phyloP scores from a whole-genome alignment of 176 grass and related monocot genomes.

The Carex cristatella region DNA sequence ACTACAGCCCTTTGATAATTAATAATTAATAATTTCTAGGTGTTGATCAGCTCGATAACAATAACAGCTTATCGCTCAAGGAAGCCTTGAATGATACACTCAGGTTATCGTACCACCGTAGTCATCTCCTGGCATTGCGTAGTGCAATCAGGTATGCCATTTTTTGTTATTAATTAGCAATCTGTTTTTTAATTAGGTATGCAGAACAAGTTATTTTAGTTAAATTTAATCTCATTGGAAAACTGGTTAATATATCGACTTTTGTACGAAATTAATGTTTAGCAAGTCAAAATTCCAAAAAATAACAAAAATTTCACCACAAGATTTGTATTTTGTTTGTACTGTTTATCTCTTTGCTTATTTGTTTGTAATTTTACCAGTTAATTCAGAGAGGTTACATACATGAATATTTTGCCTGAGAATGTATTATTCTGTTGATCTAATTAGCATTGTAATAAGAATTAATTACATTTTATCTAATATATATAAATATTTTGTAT shows the following conservation, averaged over 20 bases:
- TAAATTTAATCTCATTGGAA: neutral
- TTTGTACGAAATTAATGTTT: neutral
- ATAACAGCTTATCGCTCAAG: slow-evolving; percentile 14
- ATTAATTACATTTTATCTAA: neutral
- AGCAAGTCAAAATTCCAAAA: neutral
- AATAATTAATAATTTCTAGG: slow-evolving; percentile 25
- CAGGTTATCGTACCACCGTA: slow-evolving; percentile 32
- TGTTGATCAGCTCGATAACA: slow-evolving; percentile 51
- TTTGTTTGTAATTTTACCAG: neutral
- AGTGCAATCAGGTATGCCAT: neutral
- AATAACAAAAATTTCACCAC: neutral
- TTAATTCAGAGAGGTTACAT: no score
- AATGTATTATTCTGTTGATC: neutral
- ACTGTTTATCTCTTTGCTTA: no score
- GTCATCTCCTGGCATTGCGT: neutral
- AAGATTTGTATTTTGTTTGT: neutral
- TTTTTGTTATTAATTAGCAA: neutral
- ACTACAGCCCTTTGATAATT: neutral
- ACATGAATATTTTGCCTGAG: no score
- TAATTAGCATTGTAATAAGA: neutral
- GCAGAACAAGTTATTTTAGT: neutral
- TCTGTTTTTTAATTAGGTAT: neutral
- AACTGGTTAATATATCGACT: neutral
- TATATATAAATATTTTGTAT: neutral
- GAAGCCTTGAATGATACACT: slow-evolving; percentile 53